These are phyloP conservation scores for Suillus clintonianus DNA, from an alignment of 768 basidiomycete genomes.

Conservation along the genomic window DNA sequence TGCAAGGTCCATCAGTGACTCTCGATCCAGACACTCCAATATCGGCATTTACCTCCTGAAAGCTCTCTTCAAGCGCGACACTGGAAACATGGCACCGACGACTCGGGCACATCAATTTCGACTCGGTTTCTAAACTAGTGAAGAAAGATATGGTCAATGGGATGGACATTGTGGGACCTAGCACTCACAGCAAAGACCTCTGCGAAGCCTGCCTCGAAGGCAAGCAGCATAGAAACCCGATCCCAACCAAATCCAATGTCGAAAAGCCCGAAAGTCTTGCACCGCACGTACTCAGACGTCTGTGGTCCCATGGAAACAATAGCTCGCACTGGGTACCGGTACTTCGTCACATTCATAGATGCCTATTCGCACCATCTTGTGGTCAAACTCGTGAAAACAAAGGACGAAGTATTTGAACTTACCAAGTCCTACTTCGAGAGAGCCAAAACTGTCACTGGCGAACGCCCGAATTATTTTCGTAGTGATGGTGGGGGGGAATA, in stretches of 20 bases:
- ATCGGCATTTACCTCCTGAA: neutral
- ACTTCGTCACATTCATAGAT: slow-evolving; percentile 23
- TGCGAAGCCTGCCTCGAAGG: slow-evolving; percentile 24
- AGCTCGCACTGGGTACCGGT: slow-evolving; percentile 8
- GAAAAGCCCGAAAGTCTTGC: slow-evolving; percentile 1
- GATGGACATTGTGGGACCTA: neutral
- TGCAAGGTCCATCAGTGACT: neutral
- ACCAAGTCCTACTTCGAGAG: slow-evolving; percentile 16
- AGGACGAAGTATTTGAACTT: slow-evolving; percentile 9
- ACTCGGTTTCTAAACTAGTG: slow-evolving; percentile 5
- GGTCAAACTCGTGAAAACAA: slow-evolving; percentile 13
- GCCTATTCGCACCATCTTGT: slow-evolving; percentile 16
- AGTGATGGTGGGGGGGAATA: slow-evolving; percentile 30
- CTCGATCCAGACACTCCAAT: neutral
- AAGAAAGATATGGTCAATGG: slow-evolving; percentile 7
- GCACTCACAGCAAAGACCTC: neutral
- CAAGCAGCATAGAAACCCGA: slow-evolving; percentile 19
- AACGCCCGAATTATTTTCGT: slow-evolving; percentile 17
- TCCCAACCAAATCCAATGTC: slow-evolving; percentile 10
- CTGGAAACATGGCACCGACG: slow-evolving; percentile 2
- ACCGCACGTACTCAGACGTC: slow-evolving; percentile 16
- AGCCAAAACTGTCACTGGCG: slow-evolving; percentile 13
- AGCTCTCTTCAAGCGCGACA: neutral
- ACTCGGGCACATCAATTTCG: slow-evolving; percentile 5
- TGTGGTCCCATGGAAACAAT: slow-evolving; percentile 19